Evolutionary conservation across 116 monocot genomes (phyloP).

Genomic region (Posidonia oceanica): DNA sequence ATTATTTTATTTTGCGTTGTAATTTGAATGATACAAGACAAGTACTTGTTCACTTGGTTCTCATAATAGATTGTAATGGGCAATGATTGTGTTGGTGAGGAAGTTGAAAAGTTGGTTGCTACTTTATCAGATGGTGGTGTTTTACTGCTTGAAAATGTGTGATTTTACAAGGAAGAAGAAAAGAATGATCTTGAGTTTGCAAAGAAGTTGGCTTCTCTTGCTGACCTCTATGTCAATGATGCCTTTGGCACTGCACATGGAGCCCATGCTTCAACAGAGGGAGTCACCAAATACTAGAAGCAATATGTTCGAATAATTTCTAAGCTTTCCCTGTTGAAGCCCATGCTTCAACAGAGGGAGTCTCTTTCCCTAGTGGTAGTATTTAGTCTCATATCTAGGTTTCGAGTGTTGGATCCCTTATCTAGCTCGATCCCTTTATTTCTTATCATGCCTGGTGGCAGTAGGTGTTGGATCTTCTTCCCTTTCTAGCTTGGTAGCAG

Average conservation of each 20-base stretch:
- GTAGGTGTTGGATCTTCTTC: too few relatives aligned
- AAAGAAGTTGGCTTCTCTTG: constrained; percentile 35
- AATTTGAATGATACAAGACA: not conserved
- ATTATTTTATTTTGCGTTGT: not conserved
- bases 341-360: too few relatives aligned
- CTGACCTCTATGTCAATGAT: constrained; percentile 7
- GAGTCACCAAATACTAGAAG: constrained; percentile 39
- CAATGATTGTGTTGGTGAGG: constrained; percentile 30
- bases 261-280: constrained; percentile 48
- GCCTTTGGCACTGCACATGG: constrained; percentile 44
- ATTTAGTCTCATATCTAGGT: too few relatives aligned
- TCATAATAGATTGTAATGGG: constrained; percentile 15
- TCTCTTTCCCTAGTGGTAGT: too few relatives aligned
- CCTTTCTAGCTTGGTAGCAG: too few relatives aligned
- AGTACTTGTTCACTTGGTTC: not conserved
- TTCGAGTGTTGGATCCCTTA: too few relatives aligned
- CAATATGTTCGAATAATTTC: too few relatives aligned
- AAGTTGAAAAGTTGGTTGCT: constrained; percentile 28
- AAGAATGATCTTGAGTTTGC: constrained; percentile 43
- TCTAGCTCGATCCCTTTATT: too few relatives aligned
- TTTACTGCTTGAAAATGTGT: constrained; percentile 36
- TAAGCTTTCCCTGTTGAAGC: too few relatives aligned
- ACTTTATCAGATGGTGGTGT: constrained; percentile 30
- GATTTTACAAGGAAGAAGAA: constrained; percentile 45
- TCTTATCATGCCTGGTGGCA: too few relatives aligned